A percentile compares a stretch with the other conserved stretches of the same genome.
These are phyloP conservation scores for Begonia loranthoides DNA, from an alignment of 306 rosid species.

Conservation along the genomic window DNA sequence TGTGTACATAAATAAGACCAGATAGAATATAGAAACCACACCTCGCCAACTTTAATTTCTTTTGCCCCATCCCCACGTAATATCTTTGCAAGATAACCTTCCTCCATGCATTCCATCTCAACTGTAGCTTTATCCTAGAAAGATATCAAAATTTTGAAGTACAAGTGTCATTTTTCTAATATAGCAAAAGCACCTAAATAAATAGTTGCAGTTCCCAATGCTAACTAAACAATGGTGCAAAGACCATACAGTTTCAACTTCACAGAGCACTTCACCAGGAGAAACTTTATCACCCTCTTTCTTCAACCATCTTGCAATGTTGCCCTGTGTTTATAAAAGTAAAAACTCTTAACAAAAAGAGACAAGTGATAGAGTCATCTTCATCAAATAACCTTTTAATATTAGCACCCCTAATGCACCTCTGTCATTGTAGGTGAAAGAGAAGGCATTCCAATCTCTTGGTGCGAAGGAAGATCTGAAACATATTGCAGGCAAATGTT, in stretches of 20 bases:
- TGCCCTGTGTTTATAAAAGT: slow-evolving; percentile 49
- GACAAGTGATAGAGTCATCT: slow-evolving; percentile 5
- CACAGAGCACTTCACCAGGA: slow-evolving; percentile 97
- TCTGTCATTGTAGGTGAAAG: slow-evolving; percentile 98
- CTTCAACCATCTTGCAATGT: slow-evolving; percentile 96
- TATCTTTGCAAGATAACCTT: slow-evolving; percentile 92
- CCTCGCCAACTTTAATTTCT: slow-evolving; percentile 98
- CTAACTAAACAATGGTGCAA: neutral
- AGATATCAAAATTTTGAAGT: slow-evolving; percentile 7
- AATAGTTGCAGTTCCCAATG: too few relatives aligned
- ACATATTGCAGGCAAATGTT: slow-evolving; percentile 12
- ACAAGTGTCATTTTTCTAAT: neutral
- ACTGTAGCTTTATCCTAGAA: slow-evolving; percentile 98
- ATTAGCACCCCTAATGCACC: slow-evolving; percentile 27
- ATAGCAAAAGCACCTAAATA: neutral
- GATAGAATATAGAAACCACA: slow-evolving; percentile 17
- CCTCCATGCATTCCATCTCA: slow-evolving; percentile 99
- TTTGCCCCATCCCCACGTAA: slow-evolving; percentile 58
- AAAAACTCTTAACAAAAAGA: slow-evolving; percentile 18
- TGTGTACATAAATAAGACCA: neutral
- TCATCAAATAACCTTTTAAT: slow-evolving; percentile 6
- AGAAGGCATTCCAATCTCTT: slow-evolving; percentile 98
- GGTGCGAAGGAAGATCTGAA: slow-evolving; percentile 95
- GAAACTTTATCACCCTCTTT: slow-evolving; percentile 93
- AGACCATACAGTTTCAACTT: slow-evolving; percentile 91